Percentiles rank a stretch among this genome's conserved stretches.
phyloP scores from a whole-genome alignment of 2,329 filamentous ascomycete species.

The Pseudogymnoascus sp. region DNA sequence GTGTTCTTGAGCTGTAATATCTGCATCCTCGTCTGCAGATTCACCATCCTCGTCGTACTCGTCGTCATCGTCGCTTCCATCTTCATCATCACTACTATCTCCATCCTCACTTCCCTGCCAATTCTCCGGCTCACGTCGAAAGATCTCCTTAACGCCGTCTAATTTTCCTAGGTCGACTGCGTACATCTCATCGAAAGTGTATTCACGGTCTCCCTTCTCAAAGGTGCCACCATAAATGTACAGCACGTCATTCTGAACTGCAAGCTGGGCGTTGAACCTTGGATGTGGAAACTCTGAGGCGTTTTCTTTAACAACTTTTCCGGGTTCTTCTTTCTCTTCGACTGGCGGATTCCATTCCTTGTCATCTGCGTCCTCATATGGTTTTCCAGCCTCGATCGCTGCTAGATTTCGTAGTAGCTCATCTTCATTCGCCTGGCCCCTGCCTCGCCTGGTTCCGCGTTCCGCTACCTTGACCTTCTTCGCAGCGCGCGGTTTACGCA shows the following conservation, averaged over 20 bases:
- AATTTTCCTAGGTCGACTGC: conserved; percentile 90
- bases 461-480: conserved; percentile 52
- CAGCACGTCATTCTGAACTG: conserved; percentile 84
- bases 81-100: conserved; percentile 49
- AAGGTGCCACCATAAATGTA: conserved; percentile 95
- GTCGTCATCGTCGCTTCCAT: conserved; percentile 44
- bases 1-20: conserved; percentile 31
- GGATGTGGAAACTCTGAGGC: conserved; percentile 79
- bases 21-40: conserved; percentile 41
- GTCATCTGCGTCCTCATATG: conserved; percentile 46
- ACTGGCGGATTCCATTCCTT: conserved; percentile 44
- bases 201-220: conserved; percentile 90
- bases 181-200: conserved; percentile 92
- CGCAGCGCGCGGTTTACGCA: conserved; percentile 66
- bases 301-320: conserved; percentile 54
- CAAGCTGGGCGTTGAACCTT: conserved; percentile 83
- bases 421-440: conserved; percentile 84
- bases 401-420: conserved; percentile 82
- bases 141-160: conserved; percentile 88
- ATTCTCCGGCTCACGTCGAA: conserved; percentile 75
- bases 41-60: conserved; percentile 43
- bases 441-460: conserved; percentile 56
- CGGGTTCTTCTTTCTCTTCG: conserved; percentile 46
- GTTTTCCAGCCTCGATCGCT: conserved; percentile 69
- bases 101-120: conserved; percentile 68